Evolutionary conservation across 2,329 filamentous ascomycete species (phyloP), one percentile per base, ranked within the genome.

Genomic region (Talaromyces sp.): DNA sequence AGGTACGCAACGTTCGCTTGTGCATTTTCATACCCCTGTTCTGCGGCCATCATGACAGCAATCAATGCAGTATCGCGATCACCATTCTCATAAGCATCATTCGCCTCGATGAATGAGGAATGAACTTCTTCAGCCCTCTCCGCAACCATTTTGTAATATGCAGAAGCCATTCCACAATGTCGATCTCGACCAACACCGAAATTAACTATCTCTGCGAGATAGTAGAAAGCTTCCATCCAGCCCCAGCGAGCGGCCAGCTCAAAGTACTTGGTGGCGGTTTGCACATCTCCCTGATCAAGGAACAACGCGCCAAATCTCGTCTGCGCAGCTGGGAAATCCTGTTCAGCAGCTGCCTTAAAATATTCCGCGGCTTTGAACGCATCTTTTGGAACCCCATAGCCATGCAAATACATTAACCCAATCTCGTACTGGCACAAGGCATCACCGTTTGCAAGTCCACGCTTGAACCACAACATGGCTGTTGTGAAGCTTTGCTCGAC

Each of bases 1-100:
- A 97, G 80, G 69, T 87, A 94, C 5, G 91, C 92, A 1, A 96
- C 89, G 61, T 97, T 97, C 53, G 91, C 89, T 73, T 97, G 92
- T 0, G 88, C 91, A 63, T 83, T 84, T 70, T 97, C 92, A 64
- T 94, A 96, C 13, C 92, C 92, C 73, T 96, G 91, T 70, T 97
- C 92, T 1, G 92, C 92, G 0, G 90, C 91, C 81, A 94, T 87
- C 69, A 96, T 83, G 63, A 91, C 92, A 55, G 87, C 82, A 17
- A 96, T 81, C 51, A 96, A 81, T 1, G 92, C 92, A 25, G 87
- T 81, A 65, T 96, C 90, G 31, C 85, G 80, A 67, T 96, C 89
- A 4, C 91, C 90, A 17, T 83, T 80, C 57, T 90, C 87, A 67
- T 89, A 95, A 0, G 91, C 91, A 46, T 85, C 80, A 65, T 96